Percentiles rank a stretch among this genome's conserved stretches.
phyloP scores from a whole-genome alignment of 148 eudicot species.

The Amaranthus palmeri region DNA sequence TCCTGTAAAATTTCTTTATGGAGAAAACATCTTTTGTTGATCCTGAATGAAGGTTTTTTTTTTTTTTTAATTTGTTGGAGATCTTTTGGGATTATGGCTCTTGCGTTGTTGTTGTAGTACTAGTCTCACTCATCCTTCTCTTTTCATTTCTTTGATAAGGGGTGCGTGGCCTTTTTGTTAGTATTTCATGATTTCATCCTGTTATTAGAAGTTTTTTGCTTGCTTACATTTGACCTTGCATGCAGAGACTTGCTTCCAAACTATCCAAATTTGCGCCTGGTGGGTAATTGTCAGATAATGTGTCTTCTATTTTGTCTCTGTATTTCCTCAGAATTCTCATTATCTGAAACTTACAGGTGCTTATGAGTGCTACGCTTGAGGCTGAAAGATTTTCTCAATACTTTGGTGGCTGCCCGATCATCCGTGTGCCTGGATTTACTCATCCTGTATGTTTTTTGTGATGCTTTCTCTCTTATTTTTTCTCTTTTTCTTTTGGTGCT shows the following conservation, averaged over 20 bases:
- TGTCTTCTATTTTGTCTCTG: not conserved
- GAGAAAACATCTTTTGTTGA: not conserved
- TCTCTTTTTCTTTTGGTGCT: conserved; percentile 5
- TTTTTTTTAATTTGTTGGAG: not conserved
- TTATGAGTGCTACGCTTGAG: conserved; percentile 99
- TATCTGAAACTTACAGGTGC: conserved; percentile 43
- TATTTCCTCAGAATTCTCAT: conserved; percentile 9
- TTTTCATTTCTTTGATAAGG: not conserved
- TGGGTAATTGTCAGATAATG: conserved; percentile 27
- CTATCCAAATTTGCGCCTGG: conserved; percentile 77
- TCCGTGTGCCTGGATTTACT: conserved; percentile 93
- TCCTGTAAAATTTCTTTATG: not conserved
- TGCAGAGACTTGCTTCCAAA: conserved; percentile 93
- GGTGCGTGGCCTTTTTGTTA: conserved; percentile 13
- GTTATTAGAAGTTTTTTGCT: conserved; percentile 17
- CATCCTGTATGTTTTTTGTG: conserved; percentile 65
- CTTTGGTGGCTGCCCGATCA: conserved; percentile 90
- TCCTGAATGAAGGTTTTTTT: not conserved
- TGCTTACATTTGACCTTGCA: conserved; percentile 27
- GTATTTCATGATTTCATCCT: conserved; percentile 17
- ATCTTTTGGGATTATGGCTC: too few relatives aligned
- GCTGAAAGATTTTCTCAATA: conserved; percentile 92
- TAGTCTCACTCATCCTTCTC: not conserved
- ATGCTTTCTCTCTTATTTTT: not conserved
- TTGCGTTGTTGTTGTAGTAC: too few relatives aligned